phyloP scores from a whole-genome alignment of 78 protist species.

The Guillardia theta region DNA sequence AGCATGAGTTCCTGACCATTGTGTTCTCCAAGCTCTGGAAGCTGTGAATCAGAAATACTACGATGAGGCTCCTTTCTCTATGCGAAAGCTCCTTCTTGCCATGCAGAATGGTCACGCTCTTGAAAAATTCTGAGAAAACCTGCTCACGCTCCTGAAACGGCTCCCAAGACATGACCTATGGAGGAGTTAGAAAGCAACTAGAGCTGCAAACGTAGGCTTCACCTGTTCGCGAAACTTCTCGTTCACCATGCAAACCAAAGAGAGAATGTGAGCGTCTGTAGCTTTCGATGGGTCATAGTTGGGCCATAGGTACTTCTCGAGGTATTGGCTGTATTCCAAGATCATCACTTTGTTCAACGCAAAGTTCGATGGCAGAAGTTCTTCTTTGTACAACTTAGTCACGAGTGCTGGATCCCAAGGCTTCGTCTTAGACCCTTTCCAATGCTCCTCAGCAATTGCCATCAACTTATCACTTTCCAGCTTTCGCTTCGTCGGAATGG shows the following conservation, averaged over 20 bases:
- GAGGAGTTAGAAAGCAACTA: background rate
- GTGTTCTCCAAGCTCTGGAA: slow-evolving; percentile 46
- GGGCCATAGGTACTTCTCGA: slow-evolving; percentile 81
- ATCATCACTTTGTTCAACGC: background rate
- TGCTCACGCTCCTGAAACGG: background rate
- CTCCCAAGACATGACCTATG: background rate
- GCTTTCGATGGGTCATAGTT: slow-evolving; percentile 49
- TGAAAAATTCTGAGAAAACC: background rate
- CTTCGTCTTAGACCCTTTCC: background rate
- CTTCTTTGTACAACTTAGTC: background rate
- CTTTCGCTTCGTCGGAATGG: background rate
- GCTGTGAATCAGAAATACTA: slow-evolving; percentile 31
- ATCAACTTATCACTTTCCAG: background rate
- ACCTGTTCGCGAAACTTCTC: slow-evolving; percentile 75
- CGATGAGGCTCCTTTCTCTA: background rate
- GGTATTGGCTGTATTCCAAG: slow-evolving; percentile 55
- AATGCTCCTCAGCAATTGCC: background rate
- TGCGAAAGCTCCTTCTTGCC: background rate
- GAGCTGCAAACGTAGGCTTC: slow-evolving; percentile 21
- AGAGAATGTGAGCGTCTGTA: slow-evolving; percentile 46
- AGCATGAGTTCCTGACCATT: background rate
- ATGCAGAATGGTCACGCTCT: background rate
- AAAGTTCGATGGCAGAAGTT: background rate
- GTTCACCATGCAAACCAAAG: slow-evolving; percentile 78
- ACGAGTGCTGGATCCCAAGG: slow-evolving; percentile 20